These are phyloP conservation scores for Dipodascus albidus DNA, from an alignment of 805 yeast species.

Conservation along the genomic window DNA sequence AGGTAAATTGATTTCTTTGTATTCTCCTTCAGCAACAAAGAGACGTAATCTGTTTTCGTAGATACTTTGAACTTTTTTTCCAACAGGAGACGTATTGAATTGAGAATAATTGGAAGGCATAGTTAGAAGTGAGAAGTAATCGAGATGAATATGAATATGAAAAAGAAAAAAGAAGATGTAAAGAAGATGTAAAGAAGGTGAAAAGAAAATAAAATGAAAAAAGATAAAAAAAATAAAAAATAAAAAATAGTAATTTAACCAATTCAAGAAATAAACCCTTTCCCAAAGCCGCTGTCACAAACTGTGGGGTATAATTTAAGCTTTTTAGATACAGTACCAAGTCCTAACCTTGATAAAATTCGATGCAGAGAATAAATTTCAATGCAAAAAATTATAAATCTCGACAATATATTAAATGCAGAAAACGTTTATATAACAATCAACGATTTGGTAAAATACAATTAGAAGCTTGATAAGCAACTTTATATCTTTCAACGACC, in stretches of 20 bases:
- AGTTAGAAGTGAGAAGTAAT: background rate
- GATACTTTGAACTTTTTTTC: constrained; percentile 65
- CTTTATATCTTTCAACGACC: constrained; percentile 22
- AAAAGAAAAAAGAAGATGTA: too few relatives aligned
- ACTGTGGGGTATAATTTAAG: background rate
- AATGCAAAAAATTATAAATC: too few relatives aligned
- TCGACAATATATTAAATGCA: background rate
- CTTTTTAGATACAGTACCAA: background rate
- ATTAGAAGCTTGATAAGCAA: constrained; percentile 9
- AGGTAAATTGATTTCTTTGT: constrained; percentile 61
- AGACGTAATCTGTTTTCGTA: constrained; percentile 66
- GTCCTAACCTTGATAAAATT: background rate
- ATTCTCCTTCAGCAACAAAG: constrained; percentile 73
- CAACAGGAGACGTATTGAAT: constrained; percentile 42
- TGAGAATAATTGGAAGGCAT: background rate
- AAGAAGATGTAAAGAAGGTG: background rate
- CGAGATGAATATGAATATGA: background rate
- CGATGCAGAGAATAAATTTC: too few relatives aligned
- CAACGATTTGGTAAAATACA: background rate
- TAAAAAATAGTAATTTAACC: too few relatives aligned
- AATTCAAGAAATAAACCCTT: background rate
- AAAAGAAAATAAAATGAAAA: too few relatives aligned
- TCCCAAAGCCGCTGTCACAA: background rate
- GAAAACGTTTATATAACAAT: background rate
- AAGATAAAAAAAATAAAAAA: too few relatives aligned